Percentiles rank a stretch among this genome's conserved stretches.
phyloP scores from a whole-genome alignment of 2,329 filamentous ascomycete genomes.

The Ascochyta clinopodiicola region DNA sequence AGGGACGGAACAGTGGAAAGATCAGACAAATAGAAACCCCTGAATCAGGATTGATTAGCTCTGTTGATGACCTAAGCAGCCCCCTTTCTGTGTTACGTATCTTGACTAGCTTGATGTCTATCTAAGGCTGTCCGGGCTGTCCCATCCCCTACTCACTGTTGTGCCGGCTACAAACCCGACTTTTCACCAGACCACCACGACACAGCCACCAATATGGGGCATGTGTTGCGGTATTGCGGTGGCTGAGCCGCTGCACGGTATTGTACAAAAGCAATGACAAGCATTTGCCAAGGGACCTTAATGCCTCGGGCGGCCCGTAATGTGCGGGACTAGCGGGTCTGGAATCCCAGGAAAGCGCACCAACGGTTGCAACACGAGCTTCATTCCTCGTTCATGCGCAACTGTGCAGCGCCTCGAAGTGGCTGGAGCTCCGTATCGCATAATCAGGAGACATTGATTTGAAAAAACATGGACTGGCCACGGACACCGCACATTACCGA shows the following conservation, averaged over 20 bases:
- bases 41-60: too few relatives aligned
- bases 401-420: slow-evolving; percentile 13
- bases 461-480: slow-evolving; percentile 3
- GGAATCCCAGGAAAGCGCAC: slow-evolving; percentile 5
- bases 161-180: too few relatives aligned
- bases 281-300: slow-evolving; percentile 14
- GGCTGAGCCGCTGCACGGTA: slow-evolving; percentile 7
- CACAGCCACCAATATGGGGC: slow-evolving; percentile 1
- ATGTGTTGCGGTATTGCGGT: background rate
- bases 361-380: slow-evolving; percentile 15
- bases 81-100: too few relatives aligned
- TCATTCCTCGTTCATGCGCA: slow-evolving; percentile 10
- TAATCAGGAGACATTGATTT: slow-evolving; percentile 7
- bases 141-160: too few relatives aligned
- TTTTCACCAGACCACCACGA: background rate
- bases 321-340: slow-evolving; percentile 7
- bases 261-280: slow-evolving; percentile 1
- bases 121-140: too few relatives aligned
- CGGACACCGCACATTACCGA: background rate
- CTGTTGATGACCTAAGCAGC: too few relatives aligned
- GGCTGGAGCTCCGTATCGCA: slow-evolving; percentile 8
- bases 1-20: too few relatives aligned
- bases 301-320: slow-evolving; percentile 10
- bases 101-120: too few relatives aligned
- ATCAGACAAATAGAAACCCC: too few relatives aligned